phyloP scores from a whole-genome alignment of 169 alveolate species.

The Eimeria maxima region DNA sequence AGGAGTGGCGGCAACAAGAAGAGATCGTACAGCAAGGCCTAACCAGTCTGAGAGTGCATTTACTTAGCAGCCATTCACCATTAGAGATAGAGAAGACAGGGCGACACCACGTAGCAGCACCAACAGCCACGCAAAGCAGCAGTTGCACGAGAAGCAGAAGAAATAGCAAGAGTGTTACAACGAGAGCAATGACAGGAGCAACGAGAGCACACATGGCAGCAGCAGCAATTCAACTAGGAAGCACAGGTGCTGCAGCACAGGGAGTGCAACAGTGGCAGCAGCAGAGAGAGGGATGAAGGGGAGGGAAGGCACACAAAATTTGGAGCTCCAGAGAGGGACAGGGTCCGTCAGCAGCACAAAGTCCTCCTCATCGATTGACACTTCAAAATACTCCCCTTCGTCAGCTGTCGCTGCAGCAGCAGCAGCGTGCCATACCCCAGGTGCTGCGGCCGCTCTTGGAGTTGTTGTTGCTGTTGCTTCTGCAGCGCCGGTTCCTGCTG shows the following conservation, averaged over 20 bases:
- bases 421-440: slow-evolving; percentile 44
- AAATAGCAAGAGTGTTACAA: too few relatives aligned
- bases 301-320: neutral
- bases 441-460: slow-evolving; percentile 9
- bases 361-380: slow-evolving; percentile 51
- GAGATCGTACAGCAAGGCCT: neutral
- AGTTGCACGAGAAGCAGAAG: too few relatives aligned
- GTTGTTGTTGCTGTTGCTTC: neutral
- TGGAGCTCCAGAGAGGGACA: slow-evolving; percentile 12
- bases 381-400: slow-evolving; percentile 28
- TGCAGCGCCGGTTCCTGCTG: neutral
- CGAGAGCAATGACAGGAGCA: neutral
- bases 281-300: neutral
- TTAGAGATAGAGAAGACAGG: neutral
- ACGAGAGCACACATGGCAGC: neutral
- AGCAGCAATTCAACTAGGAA: neutral
- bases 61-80: neutral
- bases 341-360: slow-evolving; percentile 23
- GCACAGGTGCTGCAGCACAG: neutral
- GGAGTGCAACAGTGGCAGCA: neutral
- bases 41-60: neutral
- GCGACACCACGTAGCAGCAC: neutral
- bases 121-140: too few relatives aligned
- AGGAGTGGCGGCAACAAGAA: neutral
- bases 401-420: slow-evolving; percentile 68